A percentile compares a stretch with the other conserved stretches of the same genome.
Evolutionary conservation across 2,329 filamentous ascomycete genomes (phyloP).

Genomic region (Rachicladosporium sp.): DNA sequence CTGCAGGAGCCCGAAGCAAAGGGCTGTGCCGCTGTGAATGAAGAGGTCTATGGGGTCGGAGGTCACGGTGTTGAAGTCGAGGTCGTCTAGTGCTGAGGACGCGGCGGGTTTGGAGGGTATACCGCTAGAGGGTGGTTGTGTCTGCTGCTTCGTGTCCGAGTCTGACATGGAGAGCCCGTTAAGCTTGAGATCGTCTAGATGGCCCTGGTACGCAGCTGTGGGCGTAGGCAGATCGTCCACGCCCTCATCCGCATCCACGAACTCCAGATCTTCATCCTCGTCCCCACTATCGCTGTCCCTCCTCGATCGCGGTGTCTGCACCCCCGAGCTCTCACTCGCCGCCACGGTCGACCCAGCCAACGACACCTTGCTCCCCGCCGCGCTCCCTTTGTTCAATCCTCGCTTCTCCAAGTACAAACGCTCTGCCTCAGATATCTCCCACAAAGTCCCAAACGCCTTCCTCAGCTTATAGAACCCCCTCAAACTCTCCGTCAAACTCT

Average conservation of each 20-base stretch:
- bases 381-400: not conserved
- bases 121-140: slow-evolving; percentile 1
- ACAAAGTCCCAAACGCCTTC: slow-evolving; percentile 74
- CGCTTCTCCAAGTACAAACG: slow-evolving; percentile 37
- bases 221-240: slow-evolving; percentile 35
- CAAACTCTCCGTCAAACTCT: slow-evolving; percentile 82
- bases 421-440: slow-evolving; percentile 67
- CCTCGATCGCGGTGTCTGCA: slow-evolving; percentile 5
- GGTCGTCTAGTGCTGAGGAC: slow-evolving; percentile 29
- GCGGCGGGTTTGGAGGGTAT: slow-evolving; percentile 6
- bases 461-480: slow-evolving; percentile 86
- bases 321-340: slow-evolving; percentile 7
- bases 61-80: slow-evolving; percentile 53
- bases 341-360: slow-evolving; percentile 4
- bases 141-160: slow-evolving; percentile 5
- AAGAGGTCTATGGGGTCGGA: slow-evolving; percentile 68
- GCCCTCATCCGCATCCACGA: slow-evolving; percentile 45
- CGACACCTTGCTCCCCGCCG: slow-evolving; percentile 2
- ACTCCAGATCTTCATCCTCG: slow-evolving; percentile 36
- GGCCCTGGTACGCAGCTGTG: slow-evolving; percentile 32
- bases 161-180: slow-evolving; percentile 17
- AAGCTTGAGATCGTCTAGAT: slow-evolving; percentile 24
- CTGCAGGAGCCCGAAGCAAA: slow-evolving; percentile 79
- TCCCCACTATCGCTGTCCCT: slow-evolving; percentile 13
- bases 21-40: slow-evolving; percentile 74